Evolutionary conservation across 305 asterid species (phyloP).

Genomic region (Fraxinus sp.): DNA sequence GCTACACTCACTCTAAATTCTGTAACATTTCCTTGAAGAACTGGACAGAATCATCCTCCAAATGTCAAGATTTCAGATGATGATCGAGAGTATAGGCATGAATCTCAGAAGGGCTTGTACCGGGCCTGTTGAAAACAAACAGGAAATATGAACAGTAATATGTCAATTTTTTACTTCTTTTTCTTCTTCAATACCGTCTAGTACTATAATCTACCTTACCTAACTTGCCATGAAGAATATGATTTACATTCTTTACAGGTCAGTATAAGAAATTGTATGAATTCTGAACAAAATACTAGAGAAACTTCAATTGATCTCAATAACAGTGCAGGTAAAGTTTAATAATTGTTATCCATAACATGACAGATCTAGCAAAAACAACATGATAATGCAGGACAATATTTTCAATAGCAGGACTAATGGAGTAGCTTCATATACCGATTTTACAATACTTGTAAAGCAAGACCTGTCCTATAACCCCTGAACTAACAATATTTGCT

Average conservation of each 20-base stretch:
- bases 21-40: neutral
- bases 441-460: neutral
- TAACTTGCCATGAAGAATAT: neutral
- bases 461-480: neutral
- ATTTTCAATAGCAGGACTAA: neutral
- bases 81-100: constrained; percentile 71
- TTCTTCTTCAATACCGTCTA: neutral
- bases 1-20: constrained; percentile 19
- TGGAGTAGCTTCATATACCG: neutral
- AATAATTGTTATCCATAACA: neutral
- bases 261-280: neutral
- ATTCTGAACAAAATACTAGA: neutral
- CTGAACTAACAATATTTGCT: neutral
- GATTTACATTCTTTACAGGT: neutral
- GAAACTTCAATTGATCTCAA: neutral
- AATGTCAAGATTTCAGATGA: constrained; percentile 56
- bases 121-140: constrained; percentile 64
- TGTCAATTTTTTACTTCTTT: neutral
- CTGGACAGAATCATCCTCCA: neutral
- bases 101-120: constrained; percentile 87
- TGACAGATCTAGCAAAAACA: neutral
- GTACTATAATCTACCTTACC: neutral
- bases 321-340: neutral
- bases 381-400: neutral
- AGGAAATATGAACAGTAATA: neutral